Conservation (phyloP, 352 stramenopile genomes). For the Blastocystis hominis region DNA sequence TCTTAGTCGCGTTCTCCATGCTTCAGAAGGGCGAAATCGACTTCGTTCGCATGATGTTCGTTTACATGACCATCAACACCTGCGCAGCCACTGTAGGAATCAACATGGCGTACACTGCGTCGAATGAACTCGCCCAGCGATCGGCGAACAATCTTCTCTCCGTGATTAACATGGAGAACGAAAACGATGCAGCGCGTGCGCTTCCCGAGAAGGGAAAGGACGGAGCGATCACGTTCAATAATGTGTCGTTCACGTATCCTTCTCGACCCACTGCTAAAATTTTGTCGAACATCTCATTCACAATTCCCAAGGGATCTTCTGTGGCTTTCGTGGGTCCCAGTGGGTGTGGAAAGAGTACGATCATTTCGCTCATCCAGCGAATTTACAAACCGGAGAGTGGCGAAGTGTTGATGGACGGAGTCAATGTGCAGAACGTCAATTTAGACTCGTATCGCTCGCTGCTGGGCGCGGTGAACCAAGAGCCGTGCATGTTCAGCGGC, state of each 20-base stretch:
- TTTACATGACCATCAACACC: background rate
- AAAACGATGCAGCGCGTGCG: background rate
- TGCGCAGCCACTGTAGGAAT: background rate
- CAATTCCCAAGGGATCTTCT: constrained; percentile 66
- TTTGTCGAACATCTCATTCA: constrained; percentile 71
- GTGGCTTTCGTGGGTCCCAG: constrained; percentile 64
- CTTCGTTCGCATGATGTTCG: background rate
- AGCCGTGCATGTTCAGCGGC: too few species aligned
- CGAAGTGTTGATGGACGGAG: background rate
- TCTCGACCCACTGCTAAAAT: constrained; percentile 69
- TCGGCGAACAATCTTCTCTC: background rate
- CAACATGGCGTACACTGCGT: background rate
- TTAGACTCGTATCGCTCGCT: too few species aligned
- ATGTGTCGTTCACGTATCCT: constrained; percentile 81
- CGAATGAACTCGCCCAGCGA: background rate
- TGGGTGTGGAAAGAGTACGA: constrained; percentile 28
- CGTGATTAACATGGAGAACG: background rate
- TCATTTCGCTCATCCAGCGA: constrained; percentile 60
- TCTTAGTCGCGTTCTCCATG: background rate
- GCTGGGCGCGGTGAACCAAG: too few species aligned
- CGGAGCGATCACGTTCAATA: constrained; percentile 69
- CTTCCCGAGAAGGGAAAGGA: background rate
- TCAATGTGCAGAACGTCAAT: background rate
- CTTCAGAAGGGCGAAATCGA: background rate
- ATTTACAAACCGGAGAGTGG: constrained; percentile 60